Base-by-base conservation (phyloP, 2,329 filamentous ascomycete genomes). In the Dryadomyces quercivorus region DNA sequence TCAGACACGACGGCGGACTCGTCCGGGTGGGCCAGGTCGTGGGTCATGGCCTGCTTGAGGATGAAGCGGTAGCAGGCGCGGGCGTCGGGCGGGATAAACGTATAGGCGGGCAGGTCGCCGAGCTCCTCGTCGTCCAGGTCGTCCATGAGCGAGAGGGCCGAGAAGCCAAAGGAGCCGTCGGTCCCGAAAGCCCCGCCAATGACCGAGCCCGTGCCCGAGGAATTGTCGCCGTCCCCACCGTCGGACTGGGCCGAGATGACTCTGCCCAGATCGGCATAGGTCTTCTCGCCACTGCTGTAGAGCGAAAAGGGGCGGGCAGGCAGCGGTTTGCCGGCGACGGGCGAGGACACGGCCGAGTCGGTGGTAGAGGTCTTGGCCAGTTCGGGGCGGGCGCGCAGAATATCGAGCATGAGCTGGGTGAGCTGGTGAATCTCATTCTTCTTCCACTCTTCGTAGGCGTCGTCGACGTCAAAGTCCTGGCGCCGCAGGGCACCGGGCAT, bases 401-500 rank as follows among this genome's bases (percentile, higher is more conserved):
- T 88, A 42, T 91, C 87, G 62, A 95, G 76, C 76, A 98, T 93
- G 82, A 97, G 90, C 61, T 93, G 87, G 6, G 90, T 93, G 45
- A 98, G 73, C 61, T 95, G 88, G 13, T 86, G 85, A 3, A 80
- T 80, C 67, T 98, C 93, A n/a, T 83, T 80, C 65, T 88, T 92
- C 67, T 90, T 94, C 93, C 93, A 98, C 46, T 81, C 75, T 59
- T 91, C 83, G 65, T 91, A 98, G 3, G 86, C 85, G 57, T 95
- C 90, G 55, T 95, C 89, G 18, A 86, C 70, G 57, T 95, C 89
- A 67, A 98, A 98, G 67, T 98, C 92, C 50, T 90, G 82, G 61
- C 80, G 85, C 55, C 84, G 82, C 50, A 98, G 69, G 0, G 92
- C 91, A 56, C 81, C 87, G 48, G 80, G 76, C 59, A 86, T 86